Conservation (phyloP, 495 filamentous ascomycete genomes). For the Podospora pseudopauciseta region DNA sequence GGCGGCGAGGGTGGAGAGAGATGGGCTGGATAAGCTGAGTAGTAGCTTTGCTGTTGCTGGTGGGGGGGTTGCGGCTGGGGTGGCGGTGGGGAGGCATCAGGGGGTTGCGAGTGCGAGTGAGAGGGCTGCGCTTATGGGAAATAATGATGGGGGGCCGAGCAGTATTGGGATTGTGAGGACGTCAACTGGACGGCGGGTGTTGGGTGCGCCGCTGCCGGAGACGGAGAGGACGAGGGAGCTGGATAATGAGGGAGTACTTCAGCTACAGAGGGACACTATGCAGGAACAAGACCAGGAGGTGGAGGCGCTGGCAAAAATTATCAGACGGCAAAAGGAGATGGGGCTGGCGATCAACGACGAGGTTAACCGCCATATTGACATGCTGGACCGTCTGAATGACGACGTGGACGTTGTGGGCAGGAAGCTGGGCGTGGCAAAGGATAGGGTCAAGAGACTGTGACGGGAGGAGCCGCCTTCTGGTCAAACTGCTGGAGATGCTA, state of each 20-base stretch:
- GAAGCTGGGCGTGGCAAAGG: constrained; percentile 81
- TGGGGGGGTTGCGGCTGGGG: constrained; percentile 17
- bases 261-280: constrained; percentile 82
- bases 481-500: not conserved
- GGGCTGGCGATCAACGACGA: constrained; percentile 82
- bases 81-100: constrained; percentile 19
- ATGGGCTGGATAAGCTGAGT: constrained; percentile 78
- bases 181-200: constrained; percentile 55
- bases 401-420: constrained; percentile 67
- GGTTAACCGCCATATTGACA: constrained; percentile 75
- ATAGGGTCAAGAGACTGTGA: constrained; percentile 69
- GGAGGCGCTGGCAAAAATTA: constrained; percentile 68
- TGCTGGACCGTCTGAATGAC: constrained; percentile 71
- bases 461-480: constrained; percentile 23
- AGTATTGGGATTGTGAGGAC: not conserved
- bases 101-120: constrained; percentile 30
- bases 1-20: constrained; percentile 75
- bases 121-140: constrained; percentile 35
- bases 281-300: constrained; percentile 80
- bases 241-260: constrained; percentile 84
- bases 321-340: constrained; percentile 79
- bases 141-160: constrained; percentile 8
- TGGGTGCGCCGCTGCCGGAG: constrained; percentile 74
- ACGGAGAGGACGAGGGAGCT: constrained; percentile 83
- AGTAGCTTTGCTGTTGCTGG: constrained; percentile 59